These are phyloP conservation scores for Hevea brasiliensis DNA, from an alignment of 345 rosid species.

Conservation along the genomic window DNA sequence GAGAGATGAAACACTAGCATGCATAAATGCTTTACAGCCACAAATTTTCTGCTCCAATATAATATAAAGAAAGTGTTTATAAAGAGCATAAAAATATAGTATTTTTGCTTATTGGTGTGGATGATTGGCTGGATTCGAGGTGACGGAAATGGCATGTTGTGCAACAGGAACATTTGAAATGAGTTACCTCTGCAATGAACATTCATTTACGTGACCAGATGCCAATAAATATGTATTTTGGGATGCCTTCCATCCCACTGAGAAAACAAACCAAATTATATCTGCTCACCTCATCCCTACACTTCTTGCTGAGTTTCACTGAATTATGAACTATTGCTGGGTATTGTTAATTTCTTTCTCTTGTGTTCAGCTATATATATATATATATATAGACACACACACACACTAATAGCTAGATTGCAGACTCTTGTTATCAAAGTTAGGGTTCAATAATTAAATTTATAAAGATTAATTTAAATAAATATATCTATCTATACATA, in stretches of 20 bases:
- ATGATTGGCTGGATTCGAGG: slow-evolving; percentile 49
- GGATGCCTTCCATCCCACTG: slow-evolving; percentile 51
- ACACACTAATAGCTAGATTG: too few species aligned
- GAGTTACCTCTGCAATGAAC: slow-evolving; percentile 49
- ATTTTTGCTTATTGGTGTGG: neutral
- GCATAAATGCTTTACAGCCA: too few species aligned
- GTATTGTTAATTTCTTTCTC: neutral
- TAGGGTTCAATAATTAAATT: too few species aligned
- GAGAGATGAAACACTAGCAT: too few species aligned
- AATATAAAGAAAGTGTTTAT: too few species aligned
- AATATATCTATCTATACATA: too few species aligned
- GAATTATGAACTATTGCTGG: neutral
- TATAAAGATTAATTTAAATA: too few species aligned
- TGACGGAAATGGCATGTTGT: slow-evolving; percentile 52
- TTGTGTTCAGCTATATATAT: neutral
- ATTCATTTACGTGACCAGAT: slow-evolving; percentile 52
- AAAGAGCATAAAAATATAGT: too few species aligned
- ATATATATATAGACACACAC: too few species aligned
- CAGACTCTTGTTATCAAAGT: too few species aligned
- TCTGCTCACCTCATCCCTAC: slow-evolving; percentile 25
- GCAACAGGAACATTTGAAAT: slow-evolving; percentile 67
- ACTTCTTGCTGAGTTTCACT: slow-evolving; percentile 24
- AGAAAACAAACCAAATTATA: slow-evolving; percentile 37
- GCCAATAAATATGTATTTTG: slow-evolving; percentile 57
- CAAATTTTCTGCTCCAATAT: too few species aligned